Evolutionary conservation across 108 stramenopile genomes (phyloP).

Genomic region (Thalassiosira profunda): DNA sequence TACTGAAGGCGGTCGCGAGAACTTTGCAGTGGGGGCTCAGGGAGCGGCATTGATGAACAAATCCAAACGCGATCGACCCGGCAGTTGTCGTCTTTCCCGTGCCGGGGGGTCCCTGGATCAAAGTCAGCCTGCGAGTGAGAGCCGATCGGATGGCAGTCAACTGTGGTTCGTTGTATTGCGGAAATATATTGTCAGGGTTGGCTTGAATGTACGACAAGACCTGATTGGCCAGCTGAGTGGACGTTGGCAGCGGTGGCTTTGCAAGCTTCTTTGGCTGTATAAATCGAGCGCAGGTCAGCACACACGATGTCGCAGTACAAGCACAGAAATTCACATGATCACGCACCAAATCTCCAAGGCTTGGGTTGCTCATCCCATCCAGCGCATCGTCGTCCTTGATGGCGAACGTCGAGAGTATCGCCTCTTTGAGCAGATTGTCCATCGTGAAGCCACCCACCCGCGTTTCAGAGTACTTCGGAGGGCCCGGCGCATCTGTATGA

Average conservation of each 20-base stretch:
- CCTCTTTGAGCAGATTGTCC: conserved; percentile 79
- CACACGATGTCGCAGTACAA: too few species aligned
- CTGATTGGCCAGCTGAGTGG: conserved; percentile 64
- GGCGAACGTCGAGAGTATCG: conserved; percentile 74
- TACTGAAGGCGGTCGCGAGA: conserved; percentile 86
- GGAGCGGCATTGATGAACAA: conserved; percentile 79
- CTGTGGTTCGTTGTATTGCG: conserved; percentile 78
- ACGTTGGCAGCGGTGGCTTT: conserved; percentile 73
- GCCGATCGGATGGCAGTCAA: conserved; percentile 80
- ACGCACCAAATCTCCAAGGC: conserved; percentile 60
- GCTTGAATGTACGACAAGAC: conserved; percentile 68
- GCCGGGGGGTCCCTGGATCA: conserved; percentile 72
- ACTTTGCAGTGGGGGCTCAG: conserved; percentile 79
- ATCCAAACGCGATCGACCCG: conserved; percentile 85
- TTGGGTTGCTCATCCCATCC: conserved; percentile 46
- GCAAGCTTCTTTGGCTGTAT: conserved; percentile 60
- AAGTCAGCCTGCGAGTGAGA: conserved; percentile 76
- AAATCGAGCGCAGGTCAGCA: too few species aligned
- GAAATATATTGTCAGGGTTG: conserved; percentile 61
- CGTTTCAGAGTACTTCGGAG: conserved; percentile 17
- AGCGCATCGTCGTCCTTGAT: conserved; percentile 53
- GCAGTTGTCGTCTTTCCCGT: conserved; percentile 83
- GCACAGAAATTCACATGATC: conserved; percentile 1
- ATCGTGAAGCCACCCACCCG: conserved; percentile 62
- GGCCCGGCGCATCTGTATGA: conserved; percentile 13